Percentiles rank a stretch among this genome's conserved stretches.
Conservation (phyloP, 1,139 yeast species). For the Suhomyces anneliseae region DNA sequence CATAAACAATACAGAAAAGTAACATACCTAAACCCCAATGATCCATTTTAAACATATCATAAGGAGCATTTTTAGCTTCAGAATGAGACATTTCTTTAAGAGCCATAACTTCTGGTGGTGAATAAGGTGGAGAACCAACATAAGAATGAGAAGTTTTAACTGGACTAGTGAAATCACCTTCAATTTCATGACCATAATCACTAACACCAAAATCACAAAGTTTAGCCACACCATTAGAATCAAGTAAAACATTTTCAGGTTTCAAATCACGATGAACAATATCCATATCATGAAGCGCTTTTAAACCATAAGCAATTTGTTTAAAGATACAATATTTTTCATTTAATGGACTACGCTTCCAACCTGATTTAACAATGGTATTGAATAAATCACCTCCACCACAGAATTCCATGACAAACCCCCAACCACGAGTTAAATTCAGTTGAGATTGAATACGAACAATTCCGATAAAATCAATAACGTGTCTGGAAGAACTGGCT, state of each 20-base stretch:
- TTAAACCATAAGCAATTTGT: slow-evolving; percentile 53
- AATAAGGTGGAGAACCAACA: slow-evolving; percentile 80
- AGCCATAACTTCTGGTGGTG: slow-evolving; percentile 73
- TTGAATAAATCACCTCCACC: slow-evolving; percentile 54
- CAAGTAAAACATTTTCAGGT: slow-evolving; percentile 62
- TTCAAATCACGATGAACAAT: slow-evolving; percentile 66
- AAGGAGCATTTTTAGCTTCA: slow-evolving; percentile 46
- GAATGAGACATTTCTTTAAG: slow-evolving; percentile 40
- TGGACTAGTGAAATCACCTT: slow-evolving; percentile 52
- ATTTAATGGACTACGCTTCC: slow-evolving; percentile 43
- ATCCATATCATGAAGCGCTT: slow-evolving; percentile 55
- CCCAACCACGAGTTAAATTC: slow-evolving; percentile 69
- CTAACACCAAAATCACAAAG: slow-evolving; percentile 79
- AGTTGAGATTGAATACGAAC: slow-evolving; percentile 59
- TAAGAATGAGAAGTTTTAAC: slow-evolving; percentile 46
- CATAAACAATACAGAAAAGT: slow-evolving; percentile 59
- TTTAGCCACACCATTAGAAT: slow-evolving; percentile 59
- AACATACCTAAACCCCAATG: slow-evolving; percentile 72
- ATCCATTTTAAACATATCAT: slow-evolving; percentile 71
- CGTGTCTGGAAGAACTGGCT: slow-evolving; percentile 54
- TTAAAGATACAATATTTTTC: slow-evolving; percentile 67
- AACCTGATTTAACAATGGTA: slow-evolving; percentile 44
- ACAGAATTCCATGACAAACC: slow-evolving; percentile 67
- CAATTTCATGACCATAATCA: slow-evolving; percentile 59
- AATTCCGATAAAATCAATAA: slow-evolving; percentile 55